A percentile compares a stretch with the other conserved stretches of the same genome.
Conservation (phyloP, 129 eudicot genomes). For the Scalesia atractyloides region DNA sequence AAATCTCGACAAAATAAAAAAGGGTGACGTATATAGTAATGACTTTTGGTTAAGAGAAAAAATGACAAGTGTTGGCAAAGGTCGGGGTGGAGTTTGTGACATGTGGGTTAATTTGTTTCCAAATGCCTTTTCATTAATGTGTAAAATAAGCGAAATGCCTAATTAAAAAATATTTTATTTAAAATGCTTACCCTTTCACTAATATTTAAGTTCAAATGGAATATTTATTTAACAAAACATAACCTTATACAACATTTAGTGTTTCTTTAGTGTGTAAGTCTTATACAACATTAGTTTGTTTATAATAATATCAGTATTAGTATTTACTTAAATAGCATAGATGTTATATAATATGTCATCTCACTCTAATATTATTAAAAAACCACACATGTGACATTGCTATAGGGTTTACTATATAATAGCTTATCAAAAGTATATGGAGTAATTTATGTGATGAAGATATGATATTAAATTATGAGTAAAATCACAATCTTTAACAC, state of each 20-base stretch:
- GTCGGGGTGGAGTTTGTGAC: neutral
- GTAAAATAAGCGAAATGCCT: neutral
- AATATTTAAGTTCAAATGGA: slow-evolving; percentile 1
- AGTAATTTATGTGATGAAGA: no score
- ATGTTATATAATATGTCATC: neutral
- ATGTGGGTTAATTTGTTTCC: slow-evolving; percentile 12
- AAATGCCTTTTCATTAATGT: neutral
- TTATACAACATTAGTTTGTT: no score
- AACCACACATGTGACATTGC: neutral
- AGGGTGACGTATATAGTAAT: no score
- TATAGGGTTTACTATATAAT: neutral
- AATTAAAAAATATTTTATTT: neutral
- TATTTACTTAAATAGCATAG: neutral
- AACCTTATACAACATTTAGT: neutral
- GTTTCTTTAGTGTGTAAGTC: neutral
- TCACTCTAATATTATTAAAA: neutral
- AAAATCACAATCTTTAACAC: no score
- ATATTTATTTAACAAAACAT: neutral
- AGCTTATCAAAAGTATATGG: no score
- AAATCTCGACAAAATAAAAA: no score
- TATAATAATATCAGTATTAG: no score
- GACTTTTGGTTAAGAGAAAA: no score
- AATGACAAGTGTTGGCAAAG: no score
- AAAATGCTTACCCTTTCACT: slow-evolving; percentile 13
- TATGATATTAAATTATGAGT: no score